Evolutionary conservation across 2,329 filamentous ascomycete genomes (phyloP), one percentile per base, ranked within the genome.

Genomic region (Colletotrichum karsti): DNA sequence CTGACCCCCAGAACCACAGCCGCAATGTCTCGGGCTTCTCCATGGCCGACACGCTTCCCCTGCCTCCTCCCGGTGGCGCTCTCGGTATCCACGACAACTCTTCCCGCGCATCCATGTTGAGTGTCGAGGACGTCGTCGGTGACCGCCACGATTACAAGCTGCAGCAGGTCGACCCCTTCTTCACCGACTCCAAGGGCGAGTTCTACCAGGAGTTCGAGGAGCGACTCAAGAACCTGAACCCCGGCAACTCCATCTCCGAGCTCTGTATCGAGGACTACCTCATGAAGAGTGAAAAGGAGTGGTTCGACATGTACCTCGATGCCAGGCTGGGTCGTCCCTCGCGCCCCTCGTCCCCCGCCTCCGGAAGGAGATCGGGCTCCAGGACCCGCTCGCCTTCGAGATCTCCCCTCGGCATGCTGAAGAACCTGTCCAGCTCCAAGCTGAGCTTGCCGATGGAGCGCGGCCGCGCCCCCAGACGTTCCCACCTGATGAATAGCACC

Each of bases 211-310:
- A 79, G 2, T 91, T 91, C 69, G 85, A 88, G 67, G 83, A 85
- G 75, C 86, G 83, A 72, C 82, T 91, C 3, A 84, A 87, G 35
- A 77, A 78, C 3, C 79, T 92, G 20, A 77, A 74, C 58, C 87
- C 85, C 8, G 81, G 83, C 67, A 90, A 86, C 69, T 91, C 88
- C 0, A 84, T 88, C 66, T 83, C 80, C 1, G 80, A 86, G 22
- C 79, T 91, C 9, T 92, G 90, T 73, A 90, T 92, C 67, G 90
- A 92, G 72, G 84, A 89, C 50, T 92, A 88, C 74, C 79, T 92
- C 15, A 84, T 87, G 67, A 88, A 88, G 73, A 89, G 87, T 24
- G 89, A 92, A 76, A 91, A 91, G 80, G 84, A 89, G 70, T 92
- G 90, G 90, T 92, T 90, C 73, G 81, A 84, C 67, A 80, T 83